A percentile compares a stretch with the other conserved stretches of the same genome.
phyloP scores from a whole-genome alignment of 2,329 filamentous ascomycete genomes.

The Plenodomus tracheiphilus region DNA sequence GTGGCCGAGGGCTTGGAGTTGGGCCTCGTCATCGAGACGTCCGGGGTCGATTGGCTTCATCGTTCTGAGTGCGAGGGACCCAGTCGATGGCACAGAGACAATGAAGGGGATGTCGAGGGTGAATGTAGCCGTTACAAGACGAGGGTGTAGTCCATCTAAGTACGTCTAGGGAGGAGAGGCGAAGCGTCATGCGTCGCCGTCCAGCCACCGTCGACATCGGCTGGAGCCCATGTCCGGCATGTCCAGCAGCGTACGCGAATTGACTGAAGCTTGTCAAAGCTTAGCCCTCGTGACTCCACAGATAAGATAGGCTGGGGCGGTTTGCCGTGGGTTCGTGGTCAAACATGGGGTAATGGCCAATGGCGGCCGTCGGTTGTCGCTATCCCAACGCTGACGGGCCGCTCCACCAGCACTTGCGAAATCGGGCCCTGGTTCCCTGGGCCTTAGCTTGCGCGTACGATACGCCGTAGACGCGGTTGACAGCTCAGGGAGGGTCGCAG shows the following conservation, averaged over 20 bases:
- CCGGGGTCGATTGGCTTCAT: constrained; percentile 25
- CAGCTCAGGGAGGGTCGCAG: not conserved
- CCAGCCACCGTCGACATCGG: constrained; percentile 11
- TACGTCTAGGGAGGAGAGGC: not conserved
- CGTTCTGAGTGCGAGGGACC: constrained; percentile 4
- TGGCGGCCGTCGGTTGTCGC: not conserved
- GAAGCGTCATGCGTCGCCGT: constrained; percentile 1
- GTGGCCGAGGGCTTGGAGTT: constrained; percentile 54
- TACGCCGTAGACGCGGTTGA: not conserved
- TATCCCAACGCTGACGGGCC: constrained; percentile 10
- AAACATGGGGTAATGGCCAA: constrained; percentile 19
- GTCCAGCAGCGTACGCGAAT: constrained; percentile 1
- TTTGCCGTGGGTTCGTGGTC: not conserved
- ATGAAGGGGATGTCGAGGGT: not conserved
- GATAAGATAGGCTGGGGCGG: constrained; percentile 9
- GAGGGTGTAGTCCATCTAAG: constrained; percentile 1
- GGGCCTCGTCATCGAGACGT: constrained; percentile 38
- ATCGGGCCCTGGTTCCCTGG: not conserved
- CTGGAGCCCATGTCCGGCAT: constrained; percentile 8
- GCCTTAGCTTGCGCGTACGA: not conserved
- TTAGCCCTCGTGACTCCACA: constrained; percentile 10
- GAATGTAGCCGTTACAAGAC: not conserved
- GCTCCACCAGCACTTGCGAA: constrained; percentile 4
- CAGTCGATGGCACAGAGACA: not conserved
- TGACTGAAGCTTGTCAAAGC: constrained; percentile 18